These are phyloP conservation scores for Anethum foeniculum DNA, from an alignment of 140 eudicot species.

Conservation along the genomic window DNA sequence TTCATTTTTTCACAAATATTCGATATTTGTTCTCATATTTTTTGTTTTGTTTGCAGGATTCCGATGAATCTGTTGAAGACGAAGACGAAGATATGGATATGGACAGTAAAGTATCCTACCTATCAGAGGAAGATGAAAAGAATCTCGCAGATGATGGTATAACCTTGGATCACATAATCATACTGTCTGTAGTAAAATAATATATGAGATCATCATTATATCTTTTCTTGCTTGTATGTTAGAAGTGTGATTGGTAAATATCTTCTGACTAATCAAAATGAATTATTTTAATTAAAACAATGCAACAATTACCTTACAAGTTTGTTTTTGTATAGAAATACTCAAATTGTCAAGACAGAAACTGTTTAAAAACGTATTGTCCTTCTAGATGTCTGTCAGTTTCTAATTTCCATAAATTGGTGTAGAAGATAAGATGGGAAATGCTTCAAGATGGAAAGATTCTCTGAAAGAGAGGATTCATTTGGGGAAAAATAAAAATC, in stretches of 20 bases:
- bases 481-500: conserved; percentile 53
- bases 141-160: conserved; percentile 36
- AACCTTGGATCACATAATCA: neutral
- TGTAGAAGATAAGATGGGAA: conserved; percentile 59
- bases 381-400: neutral
- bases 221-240: neutral
- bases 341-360: neutral
- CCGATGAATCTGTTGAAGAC: conserved; percentile 36
- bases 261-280: neutral
- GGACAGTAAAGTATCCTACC: conserved; percentile 25
- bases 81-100: conserved; percentile 35
- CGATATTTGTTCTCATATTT: neutral
- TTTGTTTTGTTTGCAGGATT: conserved; percentile 27
- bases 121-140: conserved; percentile 41
- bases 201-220: neutral
- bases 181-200: neutral
- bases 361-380: neutral
- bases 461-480: conserved; percentile 56
- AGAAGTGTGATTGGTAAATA: neutral
- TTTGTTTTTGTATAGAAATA: neutral
- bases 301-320: neutral
- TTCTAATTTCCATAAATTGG: conserved; percentile 10
- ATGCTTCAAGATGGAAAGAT: conserved; percentile 88
- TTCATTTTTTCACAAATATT: neutral
- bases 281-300: neutral